These are phyloP conservation scores for Picocystis sp. DNA, from an alignment of 163 green algal genomes.

Conservation along the genomic window DNA sequence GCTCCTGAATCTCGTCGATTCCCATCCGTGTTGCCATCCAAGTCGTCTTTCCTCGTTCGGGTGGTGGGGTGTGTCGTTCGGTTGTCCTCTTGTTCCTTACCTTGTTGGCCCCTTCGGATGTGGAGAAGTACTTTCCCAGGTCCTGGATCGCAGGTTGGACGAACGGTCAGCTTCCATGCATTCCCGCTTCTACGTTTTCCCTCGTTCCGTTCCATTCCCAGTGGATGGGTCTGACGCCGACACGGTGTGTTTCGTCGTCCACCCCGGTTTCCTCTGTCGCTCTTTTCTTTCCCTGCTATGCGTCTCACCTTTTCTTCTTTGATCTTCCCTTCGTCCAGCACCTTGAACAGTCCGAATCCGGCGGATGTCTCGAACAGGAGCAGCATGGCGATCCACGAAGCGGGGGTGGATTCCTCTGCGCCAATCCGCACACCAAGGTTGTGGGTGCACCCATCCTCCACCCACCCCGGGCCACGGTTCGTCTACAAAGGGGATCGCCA, in stretches of 20 bases:
- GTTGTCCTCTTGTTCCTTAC: slow-evolving; percentile 16
- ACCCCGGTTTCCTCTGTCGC: background rate
- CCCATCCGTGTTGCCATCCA: background rate
- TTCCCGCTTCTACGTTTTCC: background rate
- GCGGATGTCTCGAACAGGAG: slow-evolving; percentile 88
- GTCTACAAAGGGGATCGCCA: no score
- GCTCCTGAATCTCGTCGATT: background rate
- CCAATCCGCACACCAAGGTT: no score
- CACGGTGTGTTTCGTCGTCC: background rate
- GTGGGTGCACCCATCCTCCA: no score
- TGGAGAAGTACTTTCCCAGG: slow-evolving; percentile 62
- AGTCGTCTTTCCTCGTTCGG: no score
- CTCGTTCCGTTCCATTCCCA: background rate
- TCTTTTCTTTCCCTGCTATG: background rate
- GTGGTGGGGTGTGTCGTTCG: no score
- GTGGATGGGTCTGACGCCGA: no score
- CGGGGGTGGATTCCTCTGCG: background rate
- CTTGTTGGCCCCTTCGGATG: slow-evolving; percentile 55
- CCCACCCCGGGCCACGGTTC: no score
- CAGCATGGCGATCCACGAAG: slow-evolving; percentile 47
- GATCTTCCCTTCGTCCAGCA: slow-evolving; percentile 79
- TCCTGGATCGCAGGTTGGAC: slow-evolving; percentile 30
- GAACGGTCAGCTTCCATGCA: background rate
- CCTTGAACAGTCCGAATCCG: slow-evolving; percentile 94
- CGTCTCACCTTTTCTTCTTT: slow-evolving; percentile 36